Base-by-base conservation (phyloP, 2,329 filamentous ascomycete genomes). In the Cordyceps fumosorosea region DNA sequence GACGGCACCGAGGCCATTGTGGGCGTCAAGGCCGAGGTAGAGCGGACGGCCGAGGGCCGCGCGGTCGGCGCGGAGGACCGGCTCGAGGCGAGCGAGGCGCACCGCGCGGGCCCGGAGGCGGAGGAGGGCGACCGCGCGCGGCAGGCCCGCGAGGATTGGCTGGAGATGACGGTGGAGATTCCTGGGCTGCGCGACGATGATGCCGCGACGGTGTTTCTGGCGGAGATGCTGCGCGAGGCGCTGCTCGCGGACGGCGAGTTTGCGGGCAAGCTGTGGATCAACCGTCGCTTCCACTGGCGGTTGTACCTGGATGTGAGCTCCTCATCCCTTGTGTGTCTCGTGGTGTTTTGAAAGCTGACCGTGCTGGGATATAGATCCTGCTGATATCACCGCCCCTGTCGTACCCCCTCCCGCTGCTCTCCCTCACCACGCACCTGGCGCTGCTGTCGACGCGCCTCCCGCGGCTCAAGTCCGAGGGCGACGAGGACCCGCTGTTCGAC, bases 1-100 rank as follows among this genome's bases (percentile, higher is more conserved):
- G 95, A 99, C 74, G 95, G 95, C 56, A 96, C 92, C 1, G 95
- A 99, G 76, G 95, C 95, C 7, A 89, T 99, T 64, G 95, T 97
- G 6, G 95, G 95, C 52, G 88, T 97, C 64, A 99, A 98, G 77
- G 92, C 91, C 0, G 93, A 98, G 77, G 90, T 98, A 4, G 92
- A 96, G 74, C 88, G 84, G 78, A 91, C 88, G 53, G 67, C 63
- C 16, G 64, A 68, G 56, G 64, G 68, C 63, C 52, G 64, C 6
- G 5, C 6, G 42, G 65, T 68, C 20, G 66, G 67, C 45, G 67
- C 65, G 48, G 70, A 65, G 57, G 68, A 67, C 51, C 71, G 67
- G 48, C 68, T 70, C 29, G 66, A 70, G 63, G 65, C 63, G 55
- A 58, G 67, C 71, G 59, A 77, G 72, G 22, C 70, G 69, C 60